Evolutionary conservation across 2,329 filamentous ascomycete species (phyloP), one percentile per base, ranked within the genome.

Genomic region (Monosporascus sp.): DNA sequence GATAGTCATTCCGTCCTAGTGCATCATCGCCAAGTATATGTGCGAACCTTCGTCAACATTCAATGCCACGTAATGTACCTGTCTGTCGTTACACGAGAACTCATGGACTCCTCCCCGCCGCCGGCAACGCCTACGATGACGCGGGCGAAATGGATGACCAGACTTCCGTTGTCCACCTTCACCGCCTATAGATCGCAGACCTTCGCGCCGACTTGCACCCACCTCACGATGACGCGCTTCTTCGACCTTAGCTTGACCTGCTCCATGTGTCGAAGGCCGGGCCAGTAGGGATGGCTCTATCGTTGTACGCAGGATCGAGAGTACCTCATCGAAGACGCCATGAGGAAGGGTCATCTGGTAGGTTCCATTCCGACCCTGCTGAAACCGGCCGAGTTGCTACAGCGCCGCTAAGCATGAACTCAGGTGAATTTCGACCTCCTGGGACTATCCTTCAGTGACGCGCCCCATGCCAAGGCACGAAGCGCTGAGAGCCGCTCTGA

Each of bases 251-350:
- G 75, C 28, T 67, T 74, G 47, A 63, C 67, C 18, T 94, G 89
- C 70, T 70, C 77, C 7, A 64, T 76, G 24, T 94, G 89, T 62
- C 72, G 72, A 40, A 70, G 72, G 41, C 68, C 69, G 1, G 80
- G 86, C 0, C 70, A 76, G 17, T 75, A 86, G 51, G 87, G 88
- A 26, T 94, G 87, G 81, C 71, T 94, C 22, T 94, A 89, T 68
- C 76, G 79, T 55, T 94, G 90, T 68, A 54, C 64, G 22, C 59
- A 65, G 45, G 70, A 74, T 48, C 60, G 71, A 47, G 66, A 68
- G 58, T 62, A 71, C 17, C 60, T 73, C 41, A 62, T 79, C 31
- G 68, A 73, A 18, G 68, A 73, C 43, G 67, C 68, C 18, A 60
- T 69, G 14, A 58, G 64, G 28, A 62, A 60, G 24, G 62, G 63